Evolutionary conservation across 169 alveolate species (phyloP).

Genomic region (Plasmodium relictum): DNA sequence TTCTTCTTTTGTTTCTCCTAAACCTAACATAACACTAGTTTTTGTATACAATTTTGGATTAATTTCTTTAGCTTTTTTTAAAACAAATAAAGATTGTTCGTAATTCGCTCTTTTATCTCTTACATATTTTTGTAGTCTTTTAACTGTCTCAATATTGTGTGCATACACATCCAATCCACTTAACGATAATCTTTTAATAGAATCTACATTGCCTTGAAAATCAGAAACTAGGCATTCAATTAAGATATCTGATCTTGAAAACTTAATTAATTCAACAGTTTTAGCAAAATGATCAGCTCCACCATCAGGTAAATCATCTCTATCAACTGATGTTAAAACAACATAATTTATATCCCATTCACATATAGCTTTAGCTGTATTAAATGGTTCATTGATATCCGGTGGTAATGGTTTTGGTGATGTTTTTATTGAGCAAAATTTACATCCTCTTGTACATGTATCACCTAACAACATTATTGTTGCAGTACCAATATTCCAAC

Average conservation of each 20-base stretch:
- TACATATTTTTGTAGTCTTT: conserved; percentile 78
- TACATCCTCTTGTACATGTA: conserved; percentile 87
- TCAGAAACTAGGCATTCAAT: conserved; percentile 85
- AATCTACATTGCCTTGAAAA: conserved; percentile 79
- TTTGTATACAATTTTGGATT: conserved; percentile 80
- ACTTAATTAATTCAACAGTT: conserved; percentile 80
- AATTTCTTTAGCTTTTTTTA: conserved; percentile 77
- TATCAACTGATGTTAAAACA: conserved; percentile 85
- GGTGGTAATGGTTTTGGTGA: conserved; percentile 84
- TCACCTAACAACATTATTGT: conserved; percentile 87
- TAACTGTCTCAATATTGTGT: conserved; percentile 85
- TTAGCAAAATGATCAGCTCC: conserved; percentile 85
- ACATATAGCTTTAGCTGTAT: conserved; percentile 83
- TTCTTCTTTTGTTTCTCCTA: conserved; percentile 83
- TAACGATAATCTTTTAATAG: conserved; percentile 71
- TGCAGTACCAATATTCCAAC: conserved; percentile 89
- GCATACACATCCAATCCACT: conserved; percentile 86
- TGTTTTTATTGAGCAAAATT: conserved; percentile 85
- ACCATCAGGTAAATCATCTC: conserved; percentile 86
- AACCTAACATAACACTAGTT: conserved; percentile 83
- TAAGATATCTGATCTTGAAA: conserved; percentile 79
- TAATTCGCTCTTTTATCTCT: conserved; percentile 83
- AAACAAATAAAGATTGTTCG: conserved; percentile 77
- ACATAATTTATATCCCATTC: conserved; percentile 84
- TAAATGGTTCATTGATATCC: conserved; percentile 82